Evolutionary conservation across 805 yeast species (phyloP).

Genomic region (Suhomyces prunicola): DNA sequence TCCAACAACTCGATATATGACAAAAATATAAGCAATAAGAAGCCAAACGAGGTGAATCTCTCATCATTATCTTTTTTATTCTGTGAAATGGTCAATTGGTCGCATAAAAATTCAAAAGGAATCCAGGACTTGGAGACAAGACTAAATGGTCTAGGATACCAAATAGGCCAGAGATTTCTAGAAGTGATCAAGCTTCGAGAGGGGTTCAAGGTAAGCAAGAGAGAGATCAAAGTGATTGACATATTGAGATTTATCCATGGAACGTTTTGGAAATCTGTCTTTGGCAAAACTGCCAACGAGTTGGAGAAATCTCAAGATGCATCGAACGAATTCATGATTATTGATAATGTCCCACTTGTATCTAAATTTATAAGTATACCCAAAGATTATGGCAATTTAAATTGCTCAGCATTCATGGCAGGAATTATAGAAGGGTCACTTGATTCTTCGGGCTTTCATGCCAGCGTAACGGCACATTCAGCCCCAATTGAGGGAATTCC

Average conservation of each 20-base stretch:
- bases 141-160: slow-evolving; percentile 72
- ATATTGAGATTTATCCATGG: slow-evolving; percentile 70
- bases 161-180: slow-evolving; percentile 66
- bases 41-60: slow-evolving; percentile 63
- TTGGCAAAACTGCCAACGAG: slow-evolving; percentile 72
- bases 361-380: slow-evolving; percentile 77
- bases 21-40: slow-evolving; percentile 57
- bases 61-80: slow-evolving; percentile 68
- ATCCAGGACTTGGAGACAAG: slow-evolving; percentile 56
- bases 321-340: slow-evolving; percentile 72
- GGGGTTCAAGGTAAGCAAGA: slow-evolving; percentile 55
- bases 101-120: slow-evolving; percentile 59
- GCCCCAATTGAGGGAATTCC: slow-evolving; percentile 61
- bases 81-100: slow-evolving; percentile 65
- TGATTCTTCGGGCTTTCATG: slow-evolving; percentile 68
- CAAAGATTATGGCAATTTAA: slow-evolving; percentile 69
- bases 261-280: slow-evolving; percentile 67
- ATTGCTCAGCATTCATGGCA: slow-evolving; percentile 80
- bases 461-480: slow-evolving; percentile 79
- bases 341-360: slow-evolving; percentile 69
- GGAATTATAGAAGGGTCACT: slow-evolving; percentile 83
- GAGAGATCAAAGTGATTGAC: slow-evolving; percentile 66
- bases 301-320: slow-evolving; percentile 71
- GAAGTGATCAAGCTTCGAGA: slow-evolving; percentile 70
- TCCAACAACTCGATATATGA: slow-evolving; percentile 57